Conservation (phyloP, 352 stramenopile genomes). For the Phytophthora palmivora region DNA sequence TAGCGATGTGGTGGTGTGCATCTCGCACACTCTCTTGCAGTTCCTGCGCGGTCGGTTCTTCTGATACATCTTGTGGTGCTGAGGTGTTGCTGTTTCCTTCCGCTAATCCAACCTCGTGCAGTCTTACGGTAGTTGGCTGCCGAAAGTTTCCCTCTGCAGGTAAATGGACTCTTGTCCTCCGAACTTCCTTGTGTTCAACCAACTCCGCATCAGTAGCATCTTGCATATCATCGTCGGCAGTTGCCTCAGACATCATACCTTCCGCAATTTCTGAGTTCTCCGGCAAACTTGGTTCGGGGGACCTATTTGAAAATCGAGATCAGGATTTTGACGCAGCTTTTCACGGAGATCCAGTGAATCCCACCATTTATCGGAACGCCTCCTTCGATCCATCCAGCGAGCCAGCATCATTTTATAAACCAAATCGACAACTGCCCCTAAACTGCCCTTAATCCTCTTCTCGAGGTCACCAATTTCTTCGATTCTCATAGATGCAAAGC, state of each 20-base stretch:
- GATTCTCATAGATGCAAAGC: constrained; percentile 42
- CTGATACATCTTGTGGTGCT: background rate
- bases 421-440: constrained; percentile 41
- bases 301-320: background rate
- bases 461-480: constrained; percentile 49
- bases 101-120: background rate
- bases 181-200: constrained; percentile 13
- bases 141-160: constrained; percentile 9
- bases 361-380: constrained; percentile 27
- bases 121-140: constrained; percentile 4
- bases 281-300: no score
- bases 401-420: constrained; percentile 59
- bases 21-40: constrained; percentile 15
- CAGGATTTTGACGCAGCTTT: background rate
- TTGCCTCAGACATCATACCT: background rate
- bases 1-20: constrained; percentile 13
- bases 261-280: background rate
- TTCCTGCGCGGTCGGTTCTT: constrained; percentile 6
- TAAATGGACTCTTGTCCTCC: constrained; percentile 1
- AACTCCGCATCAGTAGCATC: constrained; percentile 28
- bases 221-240: constrained; percentile 5
- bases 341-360: constrained; percentile 20
- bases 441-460: constrained; percentile 50
- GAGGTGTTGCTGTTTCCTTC: background rate
- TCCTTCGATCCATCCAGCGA: constrained; percentile 47